Evolutionary conservation across 306 rosid species (phyloP), one percentile per base, ranked within the genome.

Genomic region (Ormosia emarginata): DNA sequence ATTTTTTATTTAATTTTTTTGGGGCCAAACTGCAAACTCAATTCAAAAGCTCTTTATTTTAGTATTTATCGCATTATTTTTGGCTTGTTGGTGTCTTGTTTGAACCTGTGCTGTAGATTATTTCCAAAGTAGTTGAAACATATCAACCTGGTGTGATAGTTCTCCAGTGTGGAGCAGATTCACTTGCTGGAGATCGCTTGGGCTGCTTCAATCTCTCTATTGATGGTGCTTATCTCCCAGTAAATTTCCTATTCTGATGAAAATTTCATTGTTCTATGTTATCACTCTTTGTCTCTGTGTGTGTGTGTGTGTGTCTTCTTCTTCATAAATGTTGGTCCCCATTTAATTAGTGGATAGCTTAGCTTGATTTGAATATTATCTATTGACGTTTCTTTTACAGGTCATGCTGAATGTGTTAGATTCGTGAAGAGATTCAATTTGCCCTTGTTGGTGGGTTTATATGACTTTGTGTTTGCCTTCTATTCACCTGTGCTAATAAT

Each of bases 141-240:
- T 95, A 95, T 86, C 92, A 67, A 81, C 99, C 99, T 36, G 98
- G 99, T 55, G 98, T 64, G 33, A 92, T 95, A 86, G 98, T 95
- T 88, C 99, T 95, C 75, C 99, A 95, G 77, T 95, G 99, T 85
- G 99, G 99, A 85, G 99, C 99, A 37, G 99, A 95, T 90, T 95
- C 99, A 1, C 94, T 95, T 79, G 98, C 99, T 78, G 98, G 98
- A 70, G 99, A 95, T 79, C 98, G 99, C 84, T 86, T 95, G 89
- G 99, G 99, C 85, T 95, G 99, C 94, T 95, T 95, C 96, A 95
- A 95, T 90, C 99, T 95, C 85, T 95, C 99, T 84, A 93, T 95
- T 90, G 99, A 95, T 90, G 99, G 99, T 95, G 91, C 85, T 85
- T 89, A 61, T 85, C 84, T 87, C 82, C 82, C 74, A 67, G 90